Base-by-base conservation (phyloP, 1,284 basidiomycete species). In the Boletus hoseneyae region DNA sequence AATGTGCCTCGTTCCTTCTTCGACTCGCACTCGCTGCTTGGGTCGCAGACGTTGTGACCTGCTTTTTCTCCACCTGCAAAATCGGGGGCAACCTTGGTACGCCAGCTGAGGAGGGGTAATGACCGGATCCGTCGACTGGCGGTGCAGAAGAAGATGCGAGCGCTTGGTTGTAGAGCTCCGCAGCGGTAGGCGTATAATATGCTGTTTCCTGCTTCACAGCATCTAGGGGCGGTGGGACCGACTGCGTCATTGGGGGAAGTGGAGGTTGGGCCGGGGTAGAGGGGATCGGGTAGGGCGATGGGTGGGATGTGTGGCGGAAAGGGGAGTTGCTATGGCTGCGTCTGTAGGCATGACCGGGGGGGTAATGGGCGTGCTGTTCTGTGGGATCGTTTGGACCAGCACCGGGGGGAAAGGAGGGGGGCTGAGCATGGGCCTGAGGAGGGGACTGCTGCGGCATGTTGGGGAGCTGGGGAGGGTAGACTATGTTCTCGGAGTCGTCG, bases 41-140 rank as follows among this genome's bases (percentile, higher is more conserved):
- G 1, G 94, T 97, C n/a, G 94, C 94, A 40, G 87, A 86, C 29
- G 92, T 95, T 30, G 94, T 97, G 36, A 97, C 94, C 69, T 93
- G 90, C 73, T 90, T 85, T 70, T 91, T 92, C 71, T 93, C 89
- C 41, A 94, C 88, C 66, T 90, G 88, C 34, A 89, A 70, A 62
- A 91, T 90, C 45, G 87, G 89, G 33, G 88, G 89, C 6, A 91
- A 73, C 43, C 87, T 79, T 3, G 85, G 80, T 6, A 86, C 76
- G 0, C 76, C 73, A 40, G 69, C 71, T 21, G 79, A 70, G 15
- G 78, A 73, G 0, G 79, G 73, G 62, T 83, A 82, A 58, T 81
- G 78, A 52, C 76, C 76, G 9, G 62, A 63, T 25, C 46, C 52
- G 30, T 66, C 70, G 16, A 30, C 36, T 10, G 57, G 49, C 0